Conservation (phyloP, 768 basidiomycete genomes). For the Leucocoprinus leucothites region DNA sequence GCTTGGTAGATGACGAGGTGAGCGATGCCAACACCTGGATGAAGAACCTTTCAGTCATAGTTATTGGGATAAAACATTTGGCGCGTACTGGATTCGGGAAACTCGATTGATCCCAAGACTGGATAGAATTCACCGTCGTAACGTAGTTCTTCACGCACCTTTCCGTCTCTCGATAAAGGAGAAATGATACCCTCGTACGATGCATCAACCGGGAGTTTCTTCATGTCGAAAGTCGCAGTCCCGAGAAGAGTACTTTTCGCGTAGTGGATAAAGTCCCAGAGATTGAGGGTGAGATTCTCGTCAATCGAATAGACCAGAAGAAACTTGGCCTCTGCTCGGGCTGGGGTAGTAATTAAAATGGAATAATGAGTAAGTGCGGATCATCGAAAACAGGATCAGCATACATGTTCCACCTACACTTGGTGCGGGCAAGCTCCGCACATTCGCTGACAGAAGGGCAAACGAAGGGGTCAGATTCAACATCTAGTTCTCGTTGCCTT, state of each 20-base stretch:
- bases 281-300: constrained; percentile 68
- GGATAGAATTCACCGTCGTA: constrained; percentile 87
- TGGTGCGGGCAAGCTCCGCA: constrained; percentile 76
- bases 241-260: constrained; percentile 77
- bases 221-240: constrained; percentile 71
- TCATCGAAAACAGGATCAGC: too few relatives aligned
- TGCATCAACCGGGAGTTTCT: constrained; percentile 72
- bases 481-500: constrained; percentile 86
- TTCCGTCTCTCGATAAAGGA: constrained; percentile 80
- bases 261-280: constrained; percentile 91
- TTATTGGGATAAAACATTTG: neutral
- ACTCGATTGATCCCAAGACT: constrained; percentile 68
- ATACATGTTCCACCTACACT: constrained; percentile 71
- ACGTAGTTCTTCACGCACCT: constrained; percentile 75
- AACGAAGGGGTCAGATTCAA: constrained; percentile 91
- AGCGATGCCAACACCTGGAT: constrained; percentile 70
- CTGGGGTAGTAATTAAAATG: constrained; percentile 77
- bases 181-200: constrained; percentile 66
- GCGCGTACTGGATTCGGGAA: constrained; percentile 66
- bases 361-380: too few relatives aligned
- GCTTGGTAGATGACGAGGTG: constrained; percentile 94
- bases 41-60: neutral
- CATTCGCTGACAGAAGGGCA: constrained; percentile 77
- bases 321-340: constrained; percentile 95
- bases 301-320: constrained; percentile 79